These are phyloP conservation scores for Beta corolliflora DNA, from an alignment of 179 eudicot species.

Conservation along the genomic window DNA sequence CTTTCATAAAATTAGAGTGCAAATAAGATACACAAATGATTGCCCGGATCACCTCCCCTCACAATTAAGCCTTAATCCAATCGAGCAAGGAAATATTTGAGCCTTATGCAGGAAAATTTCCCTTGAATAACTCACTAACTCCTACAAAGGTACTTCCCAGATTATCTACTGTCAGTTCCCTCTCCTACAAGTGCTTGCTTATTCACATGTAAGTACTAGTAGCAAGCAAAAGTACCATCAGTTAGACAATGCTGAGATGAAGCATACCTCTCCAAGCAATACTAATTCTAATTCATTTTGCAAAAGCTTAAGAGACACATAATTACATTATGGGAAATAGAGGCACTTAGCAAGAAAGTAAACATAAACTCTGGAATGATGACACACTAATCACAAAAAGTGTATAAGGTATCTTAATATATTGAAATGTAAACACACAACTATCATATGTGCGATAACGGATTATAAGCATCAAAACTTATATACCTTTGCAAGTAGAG, in stretches of 20 bases:
- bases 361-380: not conserved
- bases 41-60: too few relatives aligned
- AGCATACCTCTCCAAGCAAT: not conserved
- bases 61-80: too few relatives aligned
- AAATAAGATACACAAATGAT: too few relatives aligned
- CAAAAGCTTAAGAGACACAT: not conserved
- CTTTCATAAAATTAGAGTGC: too few relatives aligned
- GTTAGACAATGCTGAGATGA: not conserved
- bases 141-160: too few relatives aligned
- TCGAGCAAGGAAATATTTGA: too few relatives aligned
- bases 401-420: not conserved
- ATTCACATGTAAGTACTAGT: not conserved
- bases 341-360: not conserved
- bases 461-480: not conserved
- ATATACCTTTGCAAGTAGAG: slow-evolving; percentile 90
- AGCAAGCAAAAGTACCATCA: too few relatives aligned
- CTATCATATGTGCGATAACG: not conserved
- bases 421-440: not conserved
- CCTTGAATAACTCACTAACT: too few relatives aligned
- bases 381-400: not conserved
- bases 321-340: not conserved
- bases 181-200: not conserved
- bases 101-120: too few relatives aligned
- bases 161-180: not conserved
- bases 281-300: not conserved